phyloP scores from a whole-genome alignment of 2,329 filamentous ascomycete species.

The Massarina eburnea region DNA sequence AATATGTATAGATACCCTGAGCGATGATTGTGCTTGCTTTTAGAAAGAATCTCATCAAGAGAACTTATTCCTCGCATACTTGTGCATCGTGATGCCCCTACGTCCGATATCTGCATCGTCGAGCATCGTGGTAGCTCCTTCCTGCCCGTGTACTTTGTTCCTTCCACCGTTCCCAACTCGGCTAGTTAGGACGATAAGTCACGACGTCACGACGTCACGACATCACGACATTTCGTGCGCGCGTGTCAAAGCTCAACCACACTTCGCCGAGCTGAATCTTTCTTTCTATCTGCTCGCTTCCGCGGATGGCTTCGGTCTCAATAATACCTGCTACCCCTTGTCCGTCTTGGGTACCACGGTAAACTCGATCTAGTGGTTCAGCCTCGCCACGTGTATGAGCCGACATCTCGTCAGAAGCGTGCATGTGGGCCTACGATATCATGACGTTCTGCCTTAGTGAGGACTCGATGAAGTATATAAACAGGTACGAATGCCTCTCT shows the following conservation, averaged over 20 bases:
- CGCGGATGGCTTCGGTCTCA: not conserved
- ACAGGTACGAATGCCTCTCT: not conserved
- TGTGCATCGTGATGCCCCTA: too few relatives aligned
- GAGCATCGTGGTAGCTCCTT: too few relatives aligned
- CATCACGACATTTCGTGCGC: slow-evolving; percentile 3
- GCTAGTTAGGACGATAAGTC: not conserved
- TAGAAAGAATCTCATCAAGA: not conserved
- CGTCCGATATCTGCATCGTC: too few relatives aligned
- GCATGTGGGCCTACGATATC: not conserved
- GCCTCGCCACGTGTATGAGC: not conserved
- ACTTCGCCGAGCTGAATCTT: not conserved
- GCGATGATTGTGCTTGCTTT: not conserved
- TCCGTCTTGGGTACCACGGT: not conserved
- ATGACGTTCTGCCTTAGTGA: slow-evolving; percentile 14
- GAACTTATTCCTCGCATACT: too few relatives aligned
- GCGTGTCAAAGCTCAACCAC: not conserved
- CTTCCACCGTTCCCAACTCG: not conserved
- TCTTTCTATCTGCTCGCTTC: not conserved
- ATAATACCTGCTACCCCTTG: too few relatives aligned
- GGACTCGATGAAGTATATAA: slow-evolving; percentile 13
- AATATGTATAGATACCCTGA: not conserved
- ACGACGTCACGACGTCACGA: slow-evolving; percentile 1
- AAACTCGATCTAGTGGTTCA: not conserved
- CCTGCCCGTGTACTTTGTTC: too few relatives aligned
- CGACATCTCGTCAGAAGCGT: slow-evolving; percentile 4